phyloP scores from a whole-genome alignment of 768 basidiomycete species.

The Russula foetens region DNA sequence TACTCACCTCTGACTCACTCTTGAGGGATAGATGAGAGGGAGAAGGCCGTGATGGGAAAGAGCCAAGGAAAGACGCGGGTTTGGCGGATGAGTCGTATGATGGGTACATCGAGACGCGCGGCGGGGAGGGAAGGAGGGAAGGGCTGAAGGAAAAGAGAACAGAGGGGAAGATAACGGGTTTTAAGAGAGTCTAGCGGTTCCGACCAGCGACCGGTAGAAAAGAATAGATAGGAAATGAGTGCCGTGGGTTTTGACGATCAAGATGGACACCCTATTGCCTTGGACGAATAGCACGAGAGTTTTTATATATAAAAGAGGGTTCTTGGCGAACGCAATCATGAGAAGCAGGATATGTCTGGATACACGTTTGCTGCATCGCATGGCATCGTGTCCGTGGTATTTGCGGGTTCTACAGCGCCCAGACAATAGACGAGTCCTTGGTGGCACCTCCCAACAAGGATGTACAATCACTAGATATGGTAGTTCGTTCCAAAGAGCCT shows the following conservation, averaged over 20 bases:
- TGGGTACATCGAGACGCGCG: background rate
- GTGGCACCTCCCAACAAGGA: background rate
- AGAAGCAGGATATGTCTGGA: no score
- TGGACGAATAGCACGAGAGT: background rate
- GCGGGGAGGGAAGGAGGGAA: background rate
- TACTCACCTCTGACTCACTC: background rate
- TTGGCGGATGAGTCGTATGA: background rate
- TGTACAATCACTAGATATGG: background rate
- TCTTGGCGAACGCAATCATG: background rate
- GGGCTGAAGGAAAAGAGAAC: background rate
- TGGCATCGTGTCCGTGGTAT: background rate
- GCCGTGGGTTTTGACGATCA: background rate
- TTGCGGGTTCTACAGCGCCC: background rate
- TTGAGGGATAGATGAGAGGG: background rate
- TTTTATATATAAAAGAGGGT: background rate
- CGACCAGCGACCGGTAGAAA: conserved; percentile 1
- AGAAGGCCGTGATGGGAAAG: no score
- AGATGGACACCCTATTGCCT: background rate
- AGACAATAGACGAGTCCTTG: background rate
- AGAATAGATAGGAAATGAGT: background rate
- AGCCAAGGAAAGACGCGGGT: background rate
- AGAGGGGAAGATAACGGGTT: background rate
- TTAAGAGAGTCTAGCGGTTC: background rate
- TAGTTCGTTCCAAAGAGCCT: background rate
- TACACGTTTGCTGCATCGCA: no score